A percentile compares a stretch with the other conserved stretches of the same genome.
These are phyloP conservation scores for Lecanicillium sp. DNA, from an alignment of 2,329 filamentous ascomycete species.

Conservation along the genomic window DNA sequence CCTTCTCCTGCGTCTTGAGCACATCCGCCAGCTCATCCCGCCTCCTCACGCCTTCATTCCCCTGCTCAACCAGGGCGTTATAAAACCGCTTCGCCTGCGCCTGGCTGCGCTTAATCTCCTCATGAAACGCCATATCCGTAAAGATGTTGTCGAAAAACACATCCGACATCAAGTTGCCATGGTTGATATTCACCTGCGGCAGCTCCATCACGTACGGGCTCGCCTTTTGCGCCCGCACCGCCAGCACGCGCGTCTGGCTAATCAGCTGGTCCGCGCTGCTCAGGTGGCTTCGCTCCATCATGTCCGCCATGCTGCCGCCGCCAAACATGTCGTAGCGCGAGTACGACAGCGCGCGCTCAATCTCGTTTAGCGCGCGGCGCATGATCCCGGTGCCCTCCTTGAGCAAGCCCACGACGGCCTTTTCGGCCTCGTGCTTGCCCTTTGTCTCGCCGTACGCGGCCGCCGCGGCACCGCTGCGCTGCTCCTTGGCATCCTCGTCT, in stretches of 20 bases:
- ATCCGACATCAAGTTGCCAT: constrained; percentile 38
- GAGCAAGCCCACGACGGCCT: constrained; percentile 31
- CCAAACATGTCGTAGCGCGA: constrained; percentile 41
- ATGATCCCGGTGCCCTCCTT: constrained; percentile 29
- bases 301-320: constrained; percentile 37
- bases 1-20: constrained; percentile 18
- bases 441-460: constrained; percentile 29
- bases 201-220: constrained; percentile 30
- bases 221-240: constrained; percentile 29
- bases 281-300: constrained; percentile 46
- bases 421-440: constrained; percentile 28
- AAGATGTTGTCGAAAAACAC: constrained; percentile 49
- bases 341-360: constrained; percentile 32
- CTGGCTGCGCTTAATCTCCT: constrained; percentile 38
- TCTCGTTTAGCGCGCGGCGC: constrained; percentile 22
- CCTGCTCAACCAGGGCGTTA: constrained; percentile 21
- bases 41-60: constrained; percentile 22
- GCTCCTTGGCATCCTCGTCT: constrained; percentile 42
- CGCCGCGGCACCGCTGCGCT: constrained; percentile 23
- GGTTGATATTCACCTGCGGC: constrained; percentile 31
- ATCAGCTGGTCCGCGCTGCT: constrained; percentile 35
- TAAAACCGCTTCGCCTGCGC: constrained; percentile 26
- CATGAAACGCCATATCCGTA: constrained; percentile 41
- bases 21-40: constrained; percentile 21
- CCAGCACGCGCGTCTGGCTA: constrained; percentile 29